phyloP scores from a whole-genome alignment of 1,284 basidiomycete species.

The Exsudoporus floridanus region DNA sequence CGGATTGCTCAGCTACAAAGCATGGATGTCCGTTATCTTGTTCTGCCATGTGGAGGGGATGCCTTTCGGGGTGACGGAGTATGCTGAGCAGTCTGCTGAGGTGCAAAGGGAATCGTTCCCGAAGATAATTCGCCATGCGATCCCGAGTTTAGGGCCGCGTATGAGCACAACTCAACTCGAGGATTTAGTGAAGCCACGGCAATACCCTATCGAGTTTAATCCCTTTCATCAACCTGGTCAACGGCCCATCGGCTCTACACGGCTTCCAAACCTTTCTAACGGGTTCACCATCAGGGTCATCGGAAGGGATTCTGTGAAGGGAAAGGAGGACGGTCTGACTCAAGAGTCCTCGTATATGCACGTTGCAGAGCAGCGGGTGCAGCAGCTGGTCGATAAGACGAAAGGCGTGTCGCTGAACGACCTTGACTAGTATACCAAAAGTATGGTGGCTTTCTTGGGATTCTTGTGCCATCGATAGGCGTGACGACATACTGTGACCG shows the following conservation, averaged over 20 bases:
- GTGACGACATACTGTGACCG: constrained; percentile 19
- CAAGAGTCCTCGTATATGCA: neutral
- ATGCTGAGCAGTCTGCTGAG: constrained; percentile 42
- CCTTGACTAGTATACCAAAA: constrained; percentile 24
- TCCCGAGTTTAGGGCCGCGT: constrained; percentile 25
- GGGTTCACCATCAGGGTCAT: constrained; percentile 39
- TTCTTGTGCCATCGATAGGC: neutral
- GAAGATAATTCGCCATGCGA: constrained; percentile 27
- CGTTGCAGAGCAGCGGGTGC: constrained; percentile 3
- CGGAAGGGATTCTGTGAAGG: constrained; percentile 21
- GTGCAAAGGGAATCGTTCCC: constrained; percentile 32
- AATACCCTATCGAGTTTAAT: constrained; percentile 38
- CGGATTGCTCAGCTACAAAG: constrained; percentile 38
- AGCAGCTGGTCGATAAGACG: constrained; percentile 14
- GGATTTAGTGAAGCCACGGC: constrained; percentile 26
- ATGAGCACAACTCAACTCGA: constrained; percentile 25
- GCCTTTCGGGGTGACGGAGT: constrained; percentile 45
- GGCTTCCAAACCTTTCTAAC: constrained; percentile 39
- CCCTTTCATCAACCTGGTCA: constrained; percentile 43
- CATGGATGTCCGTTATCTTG: constrained; percentile 38
- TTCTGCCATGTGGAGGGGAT: constrained; percentile 29
- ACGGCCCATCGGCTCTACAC: constrained; percentile 29
- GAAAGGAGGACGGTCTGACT: neutral
- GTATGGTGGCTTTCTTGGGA: neutral
- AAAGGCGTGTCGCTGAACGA: constrained; percentile 25